phyloP scores from a whole-genome alignment of 1,139 yeast species.

The Zygoascus sp. region DNA sequence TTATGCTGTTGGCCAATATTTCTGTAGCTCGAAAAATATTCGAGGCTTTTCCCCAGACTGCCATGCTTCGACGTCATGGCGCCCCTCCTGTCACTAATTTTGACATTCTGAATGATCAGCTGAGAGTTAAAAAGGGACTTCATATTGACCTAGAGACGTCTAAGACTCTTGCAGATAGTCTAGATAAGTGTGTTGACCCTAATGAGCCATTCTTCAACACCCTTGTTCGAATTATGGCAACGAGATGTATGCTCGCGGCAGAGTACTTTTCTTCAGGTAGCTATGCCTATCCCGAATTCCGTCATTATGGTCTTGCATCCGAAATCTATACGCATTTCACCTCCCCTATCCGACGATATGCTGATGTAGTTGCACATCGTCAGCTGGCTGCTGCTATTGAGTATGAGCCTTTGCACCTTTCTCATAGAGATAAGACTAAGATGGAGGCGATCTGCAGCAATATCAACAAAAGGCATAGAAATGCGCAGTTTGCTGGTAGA shows the following conservation, averaged over 20 bases:
- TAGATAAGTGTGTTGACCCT: slow-evolving; percentile 80
- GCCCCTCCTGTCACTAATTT: slow-evolving; percentile 94
- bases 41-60: slow-evolving; percentile 94
- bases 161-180: slow-evolving; percentile 86
- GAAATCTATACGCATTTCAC: slow-evolving; percentile 98
- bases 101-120: slow-evolving; percentile 82
- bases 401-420: slow-evolving; percentile 75
- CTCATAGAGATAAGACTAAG: slow-evolving; percentile 82
- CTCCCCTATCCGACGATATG: slow-evolving; percentile 95
- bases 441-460: slow-evolving; percentile 88
- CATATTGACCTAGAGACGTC: slow-evolving; percentile 78
- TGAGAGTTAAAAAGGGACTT: slow-evolving; percentile 72
- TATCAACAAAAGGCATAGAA: slow-evolving; percentile 90
- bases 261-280: slow-evolving; percentile 96
- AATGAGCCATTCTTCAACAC: slow-evolving; percentile 90
- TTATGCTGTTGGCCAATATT: slow-evolving; percentile 95
- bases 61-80: slow-evolving; percentile 92
- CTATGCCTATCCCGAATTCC: slow-evolving; percentile 86
- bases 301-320: slow-evolving; percentile 95
- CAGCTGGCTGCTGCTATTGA: slow-evolving; percentile 97
- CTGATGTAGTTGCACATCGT: slow-evolving; percentile 96
- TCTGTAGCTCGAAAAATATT: slow-evolving; percentile 91
- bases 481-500: slow-evolving; percentile 98
- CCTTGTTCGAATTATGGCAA: slow-evolving; percentile 90
- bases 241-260: slow-evolving; percentile 99